phyloP scores from a whole-genome alignment of 352 stramenopile species.

The Phytophthora vignae region DNA sequence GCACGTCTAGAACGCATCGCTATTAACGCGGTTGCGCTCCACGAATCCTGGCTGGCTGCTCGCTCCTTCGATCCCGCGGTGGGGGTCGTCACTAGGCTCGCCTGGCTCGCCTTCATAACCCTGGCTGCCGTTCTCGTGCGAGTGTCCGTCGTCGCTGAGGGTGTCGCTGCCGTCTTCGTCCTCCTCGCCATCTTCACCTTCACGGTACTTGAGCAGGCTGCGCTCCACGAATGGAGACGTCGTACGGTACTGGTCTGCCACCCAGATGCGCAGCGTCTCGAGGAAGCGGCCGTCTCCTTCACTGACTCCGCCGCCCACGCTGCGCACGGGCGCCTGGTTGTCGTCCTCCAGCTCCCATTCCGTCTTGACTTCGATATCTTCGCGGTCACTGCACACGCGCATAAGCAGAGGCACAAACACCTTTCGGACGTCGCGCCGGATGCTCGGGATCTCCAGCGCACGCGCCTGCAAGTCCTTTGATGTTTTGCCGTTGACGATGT shows the following conservation, averaged over 20 bases:
- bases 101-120: constrained; percentile 7
- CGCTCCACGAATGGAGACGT: constrained; percentile 88
- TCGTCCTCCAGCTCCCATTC: constrained; percentile 88
- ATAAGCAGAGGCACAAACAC: constrained; percentile 84
- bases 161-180: constrained; percentile 37
- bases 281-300: constrained; percentile 78
- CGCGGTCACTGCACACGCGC: constrained; percentile 76
- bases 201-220: constrained; percentile 82
- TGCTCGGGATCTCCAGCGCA: constrained; percentile 81
- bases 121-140: constrained; percentile 12
- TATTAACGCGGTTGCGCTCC: constrained; percentile 62
- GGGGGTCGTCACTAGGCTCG: constrained; percentile 11
- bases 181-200: constrained; percentile 68
- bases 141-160: constrained; percentile 20
- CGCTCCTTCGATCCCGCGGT: constrained; percentile 32
- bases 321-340: constrained; percentile 72
- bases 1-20: constrained; percentile 58
- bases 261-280: constrained; percentile 87
- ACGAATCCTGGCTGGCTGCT: constrained; percentile 60
- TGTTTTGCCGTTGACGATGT: constrained; percentile 83
- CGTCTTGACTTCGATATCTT: constrained; percentile 87
- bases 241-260: constrained; percentile 86
- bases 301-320: constrained; percentile 59
- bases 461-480: constrained; percentile 78
- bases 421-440: constrained; percentile 81